Base-by-base conservation (phyloP, 1,284 basidiomycete species). In the Pyrrhoderma noxium region DNA sequence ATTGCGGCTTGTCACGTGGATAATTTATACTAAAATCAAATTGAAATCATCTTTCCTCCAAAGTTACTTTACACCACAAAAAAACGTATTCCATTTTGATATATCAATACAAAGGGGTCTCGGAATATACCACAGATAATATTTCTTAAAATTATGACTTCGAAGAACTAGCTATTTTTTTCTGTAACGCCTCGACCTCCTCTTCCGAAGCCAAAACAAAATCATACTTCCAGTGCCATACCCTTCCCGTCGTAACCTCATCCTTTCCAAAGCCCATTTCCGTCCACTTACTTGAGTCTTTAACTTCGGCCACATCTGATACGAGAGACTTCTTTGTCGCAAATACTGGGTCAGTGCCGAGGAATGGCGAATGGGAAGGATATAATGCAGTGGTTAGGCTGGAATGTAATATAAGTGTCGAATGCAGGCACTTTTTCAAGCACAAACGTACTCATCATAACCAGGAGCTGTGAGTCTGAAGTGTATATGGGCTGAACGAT, bases 281-380 rank as follows among this genome's bases (percentile, higher is more conserved):
- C 9, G 44, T 52, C 65, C 67, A 68, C 21, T 60, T 57, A 43
- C 56, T 50, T 13, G 64, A 61, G 46, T 70, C 63, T 8, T 52
- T 55, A 46, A 66, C 65, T 51, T 67, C 62, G 2, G 56, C 55
- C 36, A 68, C 60, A 37, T 65, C 59, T 48, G 65, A 65, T 46
- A 71, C 65, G 19, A 71, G 63, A 9, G 66, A 68, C 50, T 66
- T 68, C 61, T 67, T 68, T 3, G 70, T 70, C 21, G 68, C 70
- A 53, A 71, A 71, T 3, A 70, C 70, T 22, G 68, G 69, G 57
- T 71, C 70, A 1, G 67, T 69, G 31, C 67, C 64, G 11, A 71
- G 65, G 61, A 70, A 71, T 3, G 68, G 68, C 21, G 68, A 69
- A 54, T 67, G 66, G 5, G 66, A 64, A 8, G 69, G 67, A 57